phyloP scores from a whole-genome alignment of 1,139 yeast genomes.

The Scheffersomyces parashehatae region DNA sequence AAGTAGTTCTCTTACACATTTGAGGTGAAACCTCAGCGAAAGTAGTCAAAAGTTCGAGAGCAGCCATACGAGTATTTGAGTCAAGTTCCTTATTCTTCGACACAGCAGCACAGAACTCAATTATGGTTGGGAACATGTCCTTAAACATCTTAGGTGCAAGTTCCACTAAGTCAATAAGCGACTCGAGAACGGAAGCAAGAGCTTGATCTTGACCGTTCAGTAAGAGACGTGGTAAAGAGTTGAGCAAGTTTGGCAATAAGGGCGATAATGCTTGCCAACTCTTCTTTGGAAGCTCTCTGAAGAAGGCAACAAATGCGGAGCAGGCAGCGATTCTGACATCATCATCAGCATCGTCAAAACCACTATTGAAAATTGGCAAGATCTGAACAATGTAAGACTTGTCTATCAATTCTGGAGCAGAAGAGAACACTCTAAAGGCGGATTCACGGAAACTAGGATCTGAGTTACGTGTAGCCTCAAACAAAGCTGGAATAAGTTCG shows the following conservation, averaged over 20 bases:
- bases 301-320: slow-evolving; percentile 88
- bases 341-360: slow-evolving; percentile 77
- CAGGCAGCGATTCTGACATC: slow-evolving; percentile 90
- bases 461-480: slow-evolving; percentile 62
- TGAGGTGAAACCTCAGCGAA: slow-evolving; percentile 93
- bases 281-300: slow-evolving; percentile 75
- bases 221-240: slow-evolving; percentile 82
- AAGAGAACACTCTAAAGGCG: slow-evolving; percentile 82
- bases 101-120: slow-evolving; percentile 80
- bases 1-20: slow-evolving; percentile 84
- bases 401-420: slow-evolving; percentile 79
- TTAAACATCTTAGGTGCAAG: slow-evolving; percentile 93
- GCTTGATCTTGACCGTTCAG: slow-evolving; percentile 78
- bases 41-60: slow-evolving; percentile 83
- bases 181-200: slow-evolving; percentile 82
- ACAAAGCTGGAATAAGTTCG: slow-evolving; percentile 72
- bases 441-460: slow-evolving; percentile 84
- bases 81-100: slow-evolving; percentile 82
- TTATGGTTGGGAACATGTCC: slow-evolving; percentile 83
- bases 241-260: slow-evolving; percentile 77
- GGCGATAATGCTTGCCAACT: slow-evolving; percentile 78
- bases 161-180: slow-evolving; percentile 85
- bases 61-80: slow-evolving; percentile 75
- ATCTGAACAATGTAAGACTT: slow-evolving; percentile 55
- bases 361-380: slow-evolving; percentile 71